Base-by-base conservation (phyloP, 331 rosid species). In the Pyrus hybrid region DNA sequence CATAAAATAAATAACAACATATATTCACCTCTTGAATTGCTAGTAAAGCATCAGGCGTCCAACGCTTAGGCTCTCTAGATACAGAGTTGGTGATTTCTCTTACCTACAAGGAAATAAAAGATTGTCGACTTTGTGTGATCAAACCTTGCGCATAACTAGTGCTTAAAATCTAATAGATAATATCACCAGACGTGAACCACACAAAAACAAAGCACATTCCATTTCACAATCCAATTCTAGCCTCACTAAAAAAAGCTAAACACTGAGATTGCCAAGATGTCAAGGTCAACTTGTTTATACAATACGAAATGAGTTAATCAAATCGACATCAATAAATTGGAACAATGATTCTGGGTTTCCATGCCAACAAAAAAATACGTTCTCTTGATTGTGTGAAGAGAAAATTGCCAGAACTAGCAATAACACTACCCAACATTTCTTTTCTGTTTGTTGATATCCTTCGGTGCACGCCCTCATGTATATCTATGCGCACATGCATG, bases 1-100 rank as follows among this genome's bases (percentile, higher is more conserved):
- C 68, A 79, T 5, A 53, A n/a, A 23, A 6, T 43, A 28, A 73
- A n/a, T 54, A 14, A 13, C 14, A 32, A 37, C 2, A 60, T 29
- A 10, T 30, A 16, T 41, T 76, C 84, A 81, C 84, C 84, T 81
- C 84, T 32, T 81, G 84, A 63, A 76, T 71, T 71, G 89, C 83
- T 45, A 82, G 1, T 51, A 87, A 61, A 22, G 92, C 95, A 75
- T 86, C 95, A 26, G 92, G 76, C 23, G 87, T 67, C 95, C 95
- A 90, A 47, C 89, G 90, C 81, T 13, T 67, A 23, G 0, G 17
- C 67, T 73, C 71, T 49, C n/a, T 49, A 49, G 21, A 77, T 47
- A 81, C 25, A 23, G 68, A 67, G 37, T 22, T 53, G 56, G 57
- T 79, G 23, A 76, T 64, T 76, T 68, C 69, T 56, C 51, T 68